Evolutionary conservation across 805 yeast genomes (phyloP).

Genomic region (Kazachstania kunashirensis): DNA sequence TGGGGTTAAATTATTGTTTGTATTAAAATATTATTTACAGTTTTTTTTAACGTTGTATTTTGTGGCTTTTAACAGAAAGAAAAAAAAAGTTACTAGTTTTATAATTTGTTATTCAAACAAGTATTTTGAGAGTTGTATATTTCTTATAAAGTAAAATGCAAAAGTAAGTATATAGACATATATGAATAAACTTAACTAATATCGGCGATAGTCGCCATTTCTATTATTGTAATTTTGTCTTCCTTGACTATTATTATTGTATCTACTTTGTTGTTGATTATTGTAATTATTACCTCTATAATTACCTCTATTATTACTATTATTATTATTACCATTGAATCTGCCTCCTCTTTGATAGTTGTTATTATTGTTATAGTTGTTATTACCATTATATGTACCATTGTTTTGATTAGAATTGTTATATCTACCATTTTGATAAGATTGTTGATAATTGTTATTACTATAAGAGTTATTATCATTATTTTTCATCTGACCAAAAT

Average conservation of each 20-base stretch:
- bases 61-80: too few relatives aligned
- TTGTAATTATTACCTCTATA: constrained; percentile 5
- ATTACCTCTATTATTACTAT: constrained; percentile 6
- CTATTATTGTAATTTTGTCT: constrained; percentile 9
- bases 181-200: too few relatives aligned
- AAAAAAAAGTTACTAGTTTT: too few relatives aligned
- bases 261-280: constrained; percentile 6
- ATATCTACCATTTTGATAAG: constrained; percentile 2
- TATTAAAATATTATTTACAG: too few relatives aligned
- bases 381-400: constrained; percentile 4
- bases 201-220: constrained; percentile 7
- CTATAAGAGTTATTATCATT: constrained; percentile 1
- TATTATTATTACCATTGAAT: constrained; percentile 4
- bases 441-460: constrained; percentile 1
- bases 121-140: too few relatives aligned
- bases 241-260: constrained; percentile 1
- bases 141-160: too few relatives aligned
- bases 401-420: constrained; percentile 4
- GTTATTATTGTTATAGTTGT: constrained; percentile 6
- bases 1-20: too few relatives aligned
- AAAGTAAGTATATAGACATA: too few relatives aligned
- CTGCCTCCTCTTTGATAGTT: constrained; percentile 9
- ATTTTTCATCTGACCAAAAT: constrained; percentile 26
- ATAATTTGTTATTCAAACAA: too few relatives aligned
- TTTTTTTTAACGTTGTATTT: too few relatives aligned